These are phyloP conservation scores for Petunia hybrid DNA, from an alignment of 305 asterid species.

Conservation along the genomic window DNA sequence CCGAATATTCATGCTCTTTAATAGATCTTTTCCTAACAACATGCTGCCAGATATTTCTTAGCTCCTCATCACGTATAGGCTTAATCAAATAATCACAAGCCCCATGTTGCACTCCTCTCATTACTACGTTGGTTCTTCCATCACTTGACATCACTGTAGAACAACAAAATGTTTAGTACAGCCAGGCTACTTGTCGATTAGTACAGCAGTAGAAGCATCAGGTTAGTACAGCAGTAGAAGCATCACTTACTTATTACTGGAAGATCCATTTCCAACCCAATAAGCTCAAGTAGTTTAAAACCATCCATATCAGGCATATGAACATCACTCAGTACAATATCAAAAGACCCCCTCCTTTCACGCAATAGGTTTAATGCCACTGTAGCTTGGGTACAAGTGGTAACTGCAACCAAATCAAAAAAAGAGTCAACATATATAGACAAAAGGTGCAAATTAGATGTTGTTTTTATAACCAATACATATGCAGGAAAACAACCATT, in stretches of 20 bases:
- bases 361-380: slow-evolving; percentile 71
- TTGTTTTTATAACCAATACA: background rate
- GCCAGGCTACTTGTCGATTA: background rate
- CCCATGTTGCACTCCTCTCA: slow-evolving; percentile 82
- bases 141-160: slow-evolving; percentile 86
- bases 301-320: slow-evolving; percentile 99
- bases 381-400: slow-evolving; percentile 74
- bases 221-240: slow-evolving; percentile 28
- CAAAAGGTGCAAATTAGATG: background rate
- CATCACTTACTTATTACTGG: slow-evolving; percentile 84
- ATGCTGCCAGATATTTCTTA: slow-evolving; percentile 89
- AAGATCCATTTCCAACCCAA: slow-evolving; percentile 91
- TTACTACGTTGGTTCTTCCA: slow-evolving; percentile 71
- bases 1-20: slow-evolving; percentile 67
- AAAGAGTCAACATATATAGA: background rate
- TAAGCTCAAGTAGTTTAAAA: slow-evolving; percentile 83
- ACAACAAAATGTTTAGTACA: slow-evolving; percentile 38
- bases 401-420: slow-evolving; percentile 58
- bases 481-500: slow-evolving; percentile 21
- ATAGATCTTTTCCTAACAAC: slow-evolving; percentile 70
- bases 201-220: slow-evolving; percentile 20
- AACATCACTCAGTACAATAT: slow-evolving; percentile 82
- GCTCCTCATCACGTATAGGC: slow-evolving; percentile 79
- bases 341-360: slow-evolving; percentile 76
- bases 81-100: slow-evolving; percentile 89